A percentile compares a stretch with the other conserved stretches of the same genome.
Conservation (phyloP, 208 protist species). For the Trypanosoma vivax region DNA sequence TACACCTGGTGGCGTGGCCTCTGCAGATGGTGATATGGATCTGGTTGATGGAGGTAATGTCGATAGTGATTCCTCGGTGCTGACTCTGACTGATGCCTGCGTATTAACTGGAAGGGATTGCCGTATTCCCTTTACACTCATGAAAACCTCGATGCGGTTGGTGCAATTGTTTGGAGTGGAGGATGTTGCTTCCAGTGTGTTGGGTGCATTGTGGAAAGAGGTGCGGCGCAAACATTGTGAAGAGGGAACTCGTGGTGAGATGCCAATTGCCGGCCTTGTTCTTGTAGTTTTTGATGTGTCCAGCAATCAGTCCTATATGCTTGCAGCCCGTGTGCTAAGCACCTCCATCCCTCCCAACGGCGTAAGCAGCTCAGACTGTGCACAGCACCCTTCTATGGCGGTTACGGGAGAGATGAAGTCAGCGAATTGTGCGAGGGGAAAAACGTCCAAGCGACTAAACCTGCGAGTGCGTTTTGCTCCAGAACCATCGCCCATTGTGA, state of each 20-base stretch:
- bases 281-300: constrained; percentile 51
- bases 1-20: neutral
- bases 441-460: constrained; percentile 3
- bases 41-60: neutral
- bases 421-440: neutral
- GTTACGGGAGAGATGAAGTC: neutral
- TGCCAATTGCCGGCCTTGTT: constrained; percentile 31
- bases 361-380: neutral
- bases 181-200: constrained; percentile 22
- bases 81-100: constrained; percentile 17
- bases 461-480: constrained; percentile 17
- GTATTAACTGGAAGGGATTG: constrained; percentile 33
- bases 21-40: neutral
- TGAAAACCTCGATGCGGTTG: constrained; percentile 73
- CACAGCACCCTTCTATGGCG: neutral
- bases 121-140: constrained; percentile 50
- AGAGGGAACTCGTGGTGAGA: constrained; percentile 4
- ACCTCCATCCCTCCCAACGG: neutral
- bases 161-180: constrained; percentile 70
- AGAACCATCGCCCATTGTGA: constrained; percentile 29
- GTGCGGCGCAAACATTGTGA: constrained; percentile 19
- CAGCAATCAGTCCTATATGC: constrained; percentile 37
- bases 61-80: neutral
- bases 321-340: constrained; percentile 23
- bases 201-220: constrained; percentile 7